Evolutionary conservation across 495 filamentous ascomycete species (phyloP), one percentile per base, ranked within the genome.

Genomic region (Neurospora tetrasperma): DNA sequence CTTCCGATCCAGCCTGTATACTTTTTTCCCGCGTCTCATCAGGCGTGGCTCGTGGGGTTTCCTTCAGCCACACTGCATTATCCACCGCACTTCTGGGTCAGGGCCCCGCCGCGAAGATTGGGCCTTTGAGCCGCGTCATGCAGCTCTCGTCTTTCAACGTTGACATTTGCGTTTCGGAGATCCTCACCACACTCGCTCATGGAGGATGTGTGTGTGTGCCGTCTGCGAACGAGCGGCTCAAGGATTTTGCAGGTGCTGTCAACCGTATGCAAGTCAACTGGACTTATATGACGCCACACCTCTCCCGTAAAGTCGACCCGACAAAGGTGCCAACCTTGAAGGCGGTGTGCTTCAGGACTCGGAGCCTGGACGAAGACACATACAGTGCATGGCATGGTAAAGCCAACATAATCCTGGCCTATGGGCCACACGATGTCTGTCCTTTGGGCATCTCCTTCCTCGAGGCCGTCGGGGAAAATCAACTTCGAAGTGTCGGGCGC

Each of bases 121-220:
- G 84, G 43, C 75, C 84, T 0, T 76, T 79, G 0, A 88, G 87
- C 18, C 81, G 89, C 5, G 85, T 89, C 9, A 83, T 93, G 74
- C 91, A 93, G 73, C 88, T 91, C 71, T 89, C 90, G 2, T 89
- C 88, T 66, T 91, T 89, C 76, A 88, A 89, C 2, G 91, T 91
- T 46, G 92, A 94, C 73, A 86, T 89, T 40, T 88, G 88, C 59
- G 83, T 93, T 23, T 77, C 87, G 5, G 91, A 93, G 71, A 88
- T 91, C 5, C 86, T 92, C 70, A 88, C 89, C 6, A 89, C 89
- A 0, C 80, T 94, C 2, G 88, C 88, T 9, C 75, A 80, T 27
- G 86, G 86, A 7, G 86, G 82, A 23, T 85, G 83, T 71, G 79
- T 88, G 38, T 88, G 86, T 71, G 76, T 88, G 31, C 85, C 85